Evolutionary conservation across 2,329 filamentous ascomycete genomes (phyloP).

Genomic region (Fusarium pseudonygamai): DNA sequence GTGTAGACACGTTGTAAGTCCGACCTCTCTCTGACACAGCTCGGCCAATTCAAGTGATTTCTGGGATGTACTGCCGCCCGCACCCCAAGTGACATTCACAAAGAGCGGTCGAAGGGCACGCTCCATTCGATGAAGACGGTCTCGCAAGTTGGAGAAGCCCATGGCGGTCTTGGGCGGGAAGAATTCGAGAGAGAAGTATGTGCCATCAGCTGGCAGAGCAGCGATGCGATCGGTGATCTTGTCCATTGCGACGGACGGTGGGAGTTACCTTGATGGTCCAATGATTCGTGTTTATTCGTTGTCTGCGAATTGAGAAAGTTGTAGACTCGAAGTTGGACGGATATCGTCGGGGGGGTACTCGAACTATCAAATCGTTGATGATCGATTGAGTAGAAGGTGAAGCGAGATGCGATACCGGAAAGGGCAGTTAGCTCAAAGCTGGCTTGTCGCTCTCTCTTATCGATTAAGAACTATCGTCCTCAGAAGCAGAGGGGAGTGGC

Average conservation of each 20-base stretch:
- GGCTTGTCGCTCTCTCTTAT: constrained; percentile 9
- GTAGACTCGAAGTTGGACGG: background rate
- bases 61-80: constrained; percentile 87
- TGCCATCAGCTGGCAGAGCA: constrained; percentile 80
- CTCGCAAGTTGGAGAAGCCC: constrained; percentile 93
- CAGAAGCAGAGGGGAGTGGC: background rate
- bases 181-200: constrained; percentile 98
- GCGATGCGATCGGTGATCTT: constrained; percentile 96
- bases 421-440: background rate
- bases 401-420: constrained; percentile 6
- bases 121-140: constrained; percentile 94
- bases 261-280: background rate
- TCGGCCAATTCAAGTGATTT: constrained; percentile 96
- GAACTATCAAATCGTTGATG: background rate
- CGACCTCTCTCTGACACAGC: constrained; percentile 90
- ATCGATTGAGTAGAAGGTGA: background rate
- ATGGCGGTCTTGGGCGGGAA: constrained; percentile 98
- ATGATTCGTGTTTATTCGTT: background rate
- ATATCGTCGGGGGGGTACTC: constrained; percentile 28
- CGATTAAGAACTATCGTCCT: background rate
- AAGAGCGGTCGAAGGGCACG: constrained; percentile 90
- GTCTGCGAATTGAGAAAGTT: background rate
- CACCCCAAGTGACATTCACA: constrained; percentile 97
- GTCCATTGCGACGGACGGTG: constrained; percentile 64
- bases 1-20: constrained; percentile 93